Evolutionary conservation across 2,329 filamentous ascomycete species (phyloP).

Genomic region (Coniochaeta prunicola): DNA sequence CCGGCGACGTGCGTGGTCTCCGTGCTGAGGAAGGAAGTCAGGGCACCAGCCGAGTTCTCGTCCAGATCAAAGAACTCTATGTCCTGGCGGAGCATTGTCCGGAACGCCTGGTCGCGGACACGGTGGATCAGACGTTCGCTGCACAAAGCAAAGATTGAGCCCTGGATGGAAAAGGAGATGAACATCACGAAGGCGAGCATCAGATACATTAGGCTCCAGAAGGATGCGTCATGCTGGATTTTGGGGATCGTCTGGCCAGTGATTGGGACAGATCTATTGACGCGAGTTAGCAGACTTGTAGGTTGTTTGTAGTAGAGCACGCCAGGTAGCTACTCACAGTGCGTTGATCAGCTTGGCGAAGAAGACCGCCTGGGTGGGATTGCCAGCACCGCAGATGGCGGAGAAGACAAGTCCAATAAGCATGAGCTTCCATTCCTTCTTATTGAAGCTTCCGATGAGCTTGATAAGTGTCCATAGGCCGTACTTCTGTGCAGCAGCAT

Average conservation of each 20-base stretch:
- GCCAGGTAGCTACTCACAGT: constrained; percentile 37
- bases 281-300: constrained; percentile 3
- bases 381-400: constrained; percentile 71
- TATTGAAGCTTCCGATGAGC: constrained; percentile 76
- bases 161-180: constrained; percentile 60
- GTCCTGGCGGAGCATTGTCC: constrained; percentile 84
- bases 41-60: constrained; percentile 79
- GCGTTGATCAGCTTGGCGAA: constrained; percentile 82
- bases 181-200: constrained; percentile 74
- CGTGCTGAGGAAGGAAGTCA: constrained; percentile 83
- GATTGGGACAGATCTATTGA: constrained; percentile 18
- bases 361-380: constrained; percentile 59
- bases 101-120: constrained; percentile 75
- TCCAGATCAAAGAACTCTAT: constrained; percentile 87
- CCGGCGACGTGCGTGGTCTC: constrained; percentile 86
- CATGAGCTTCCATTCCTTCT: constrained; percentile 64
- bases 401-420: constrained; percentile 64
- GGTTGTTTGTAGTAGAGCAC: background rate
- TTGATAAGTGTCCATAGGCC: constrained; percentile 69
- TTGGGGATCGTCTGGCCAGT: constrained; percentile 38
- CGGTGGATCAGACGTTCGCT: constrained; percentile 82
- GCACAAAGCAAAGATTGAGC: constrained; percentile 71
- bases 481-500: constrained; percentile 46
- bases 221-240: constrained; percentile 65
- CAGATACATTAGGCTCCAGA: constrained; percentile 85